Percentiles rank a stretch among this genome's conserved stretches.
Conservation (phyloP, 1,284 basidiomycete species). For the Cryptococcus depauperatus region DNA sequence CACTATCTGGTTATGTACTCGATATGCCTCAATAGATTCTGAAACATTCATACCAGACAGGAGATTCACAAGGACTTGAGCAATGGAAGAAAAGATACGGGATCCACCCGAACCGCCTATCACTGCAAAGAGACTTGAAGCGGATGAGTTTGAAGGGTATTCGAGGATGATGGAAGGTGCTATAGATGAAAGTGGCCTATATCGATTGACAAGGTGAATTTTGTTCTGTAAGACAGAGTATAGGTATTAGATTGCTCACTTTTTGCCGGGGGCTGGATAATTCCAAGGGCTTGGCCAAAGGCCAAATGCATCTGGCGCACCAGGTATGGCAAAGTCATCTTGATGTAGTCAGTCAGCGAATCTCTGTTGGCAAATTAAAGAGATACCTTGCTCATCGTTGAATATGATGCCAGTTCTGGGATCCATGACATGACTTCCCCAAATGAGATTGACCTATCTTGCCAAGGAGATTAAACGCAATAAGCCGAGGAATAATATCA, state of each 20-base stretch:
- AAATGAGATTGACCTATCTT: conserved; percentile 67
- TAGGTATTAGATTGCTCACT: conserved; percentile 32
- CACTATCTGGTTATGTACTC: conserved; percentile 87
- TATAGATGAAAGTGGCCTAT: conserved; percentile 68
- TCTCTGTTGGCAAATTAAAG: background rate
- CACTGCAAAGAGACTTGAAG: conserved; percentile 55
- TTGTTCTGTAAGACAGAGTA: background rate
- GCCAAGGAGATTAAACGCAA: too few species aligned
- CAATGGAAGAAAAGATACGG: conserved; percentile 70
- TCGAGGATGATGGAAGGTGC: conserved; percentile 71
- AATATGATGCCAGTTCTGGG: conserved; percentile 75
- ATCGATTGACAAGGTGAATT: background rate
- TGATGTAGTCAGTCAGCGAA: conserved; percentile 1
- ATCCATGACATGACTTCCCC: conserved; percentile 78
- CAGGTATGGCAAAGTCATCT: conserved; percentile 84
- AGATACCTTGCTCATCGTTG: conserved; percentile 61
- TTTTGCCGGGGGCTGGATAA: conserved; percentile 76
- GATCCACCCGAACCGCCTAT: conserved; percentile 82
- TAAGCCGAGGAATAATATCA: background rate
- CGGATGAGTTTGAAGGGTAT: conserved; percentile 11
- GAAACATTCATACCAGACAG: conserved; percentile 73
- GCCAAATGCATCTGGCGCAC: conserved; percentile 70
- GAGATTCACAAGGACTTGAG: conserved; percentile 73
- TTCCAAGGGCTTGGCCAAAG: conserved; percentile 81
- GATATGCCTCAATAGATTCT: conserved; percentile 69